Percentiles rank a stretch among this genome's conserved stretches.
Conservation (phyloP, 1,284 basidiomycete species). For the Boletus semigastroideus region DNA sequence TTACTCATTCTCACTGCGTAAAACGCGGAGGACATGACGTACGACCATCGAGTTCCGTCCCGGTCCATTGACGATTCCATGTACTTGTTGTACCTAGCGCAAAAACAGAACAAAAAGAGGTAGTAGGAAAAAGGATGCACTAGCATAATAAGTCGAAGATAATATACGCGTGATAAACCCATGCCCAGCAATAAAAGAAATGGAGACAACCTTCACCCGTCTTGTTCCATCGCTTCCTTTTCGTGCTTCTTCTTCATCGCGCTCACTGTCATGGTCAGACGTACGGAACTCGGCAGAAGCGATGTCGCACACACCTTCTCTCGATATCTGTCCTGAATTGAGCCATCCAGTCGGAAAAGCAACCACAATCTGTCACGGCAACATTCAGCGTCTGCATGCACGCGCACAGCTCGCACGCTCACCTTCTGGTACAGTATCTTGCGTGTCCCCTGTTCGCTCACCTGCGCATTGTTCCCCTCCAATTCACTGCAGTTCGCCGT, state of each 20-base stretch:
- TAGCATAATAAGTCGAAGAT: too few relatives aligned
- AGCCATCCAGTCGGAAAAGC: conserved; percentile 54
- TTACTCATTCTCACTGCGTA: too few relatives aligned
- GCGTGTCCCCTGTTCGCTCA: conserved; percentile 75
- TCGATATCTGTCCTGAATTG: conserved; percentile 56
- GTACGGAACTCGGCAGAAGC: background rate
- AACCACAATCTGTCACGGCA: conserved; percentile 55
- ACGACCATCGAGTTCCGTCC: too few relatives aligned
- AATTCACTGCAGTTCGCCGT: conserved; percentile 57
- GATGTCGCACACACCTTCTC: conserved; percentile 45
- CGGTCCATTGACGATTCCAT: too few relatives aligned
- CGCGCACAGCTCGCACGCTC: conserved; percentile 5
- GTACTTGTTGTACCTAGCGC: too few relatives aligned
- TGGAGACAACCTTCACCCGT: conserved; percentile 23
- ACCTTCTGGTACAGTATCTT: conserved; percentile 79
- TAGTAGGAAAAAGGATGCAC: background rate
- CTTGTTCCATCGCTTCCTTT: conserved; percentile 60
- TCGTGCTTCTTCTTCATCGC: conserved; percentile 76
- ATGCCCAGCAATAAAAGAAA: conserved; percentile 15
- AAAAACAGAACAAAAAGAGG: too few relatives aligned
- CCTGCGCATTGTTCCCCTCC: conserved; percentile 64
- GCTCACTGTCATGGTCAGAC: conserved; percentile 51
- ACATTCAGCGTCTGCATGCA: background rate
- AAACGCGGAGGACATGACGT: too few relatives aligned
- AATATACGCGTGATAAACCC: conserved; percentile 13